Percentiles rank a stretch among this genome's conserved stretches.
These are phyloP conservation scores for Seminavis robusta DNA, from an alignment of 108 stramenopile genomes.

Conservation along the genomic window DNA sequence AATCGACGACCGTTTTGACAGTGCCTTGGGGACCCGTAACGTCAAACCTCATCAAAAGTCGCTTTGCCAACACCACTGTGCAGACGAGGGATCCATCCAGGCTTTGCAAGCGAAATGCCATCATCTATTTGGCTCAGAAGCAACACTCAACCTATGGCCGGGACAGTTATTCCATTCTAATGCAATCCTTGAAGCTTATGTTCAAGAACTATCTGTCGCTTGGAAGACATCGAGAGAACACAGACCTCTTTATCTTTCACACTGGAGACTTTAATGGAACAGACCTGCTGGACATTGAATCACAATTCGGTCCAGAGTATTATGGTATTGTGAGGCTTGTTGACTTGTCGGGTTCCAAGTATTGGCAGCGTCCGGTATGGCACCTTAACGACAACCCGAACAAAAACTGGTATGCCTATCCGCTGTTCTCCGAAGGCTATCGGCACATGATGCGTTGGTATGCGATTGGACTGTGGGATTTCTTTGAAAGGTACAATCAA, in stretches of 20 bases:
- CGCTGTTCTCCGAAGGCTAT: conserved; percentile 49
- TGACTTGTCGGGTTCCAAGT: conserved; percentile 26
- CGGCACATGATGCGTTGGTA: conserved; percentile 80
- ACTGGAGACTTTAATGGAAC: conserved; percentile 34
- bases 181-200: conserved; percentile 43
- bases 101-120: conserved; percentile 32
- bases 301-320: conserved; percentile 8
- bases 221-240: conserved; percentile 28
- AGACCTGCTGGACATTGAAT: conserved; percentile 29
- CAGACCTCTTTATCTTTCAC: conserved; percentile 48
- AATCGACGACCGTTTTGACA: neutral
- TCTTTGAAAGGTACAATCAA: conserved; percentile 29
- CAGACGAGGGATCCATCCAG: conserved; percentile 2
- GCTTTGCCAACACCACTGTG: conserved; percentile 5
- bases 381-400: conserved; percentile 33
- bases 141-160: conserved; percentile 41
- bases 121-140: conserved; percentile 55
- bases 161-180: conserved; percentile 31
- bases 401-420: conserved; percentile 28
- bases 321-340: conserved; percentile 23
- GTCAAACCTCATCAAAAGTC: neutral
- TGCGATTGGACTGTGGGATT: conserved; percentile 66
- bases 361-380: conserved; percentile 39
- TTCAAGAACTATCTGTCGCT: conserved; percentile 53
- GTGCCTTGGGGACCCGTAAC: neutral